Percentiles rank a stretch among this genome's conserved stretches.
These are phyloP conservation scores for Trametes maxima DNA, from an alignment of 768 basidiomycete species.

Conservation along the genomic window DNA sequence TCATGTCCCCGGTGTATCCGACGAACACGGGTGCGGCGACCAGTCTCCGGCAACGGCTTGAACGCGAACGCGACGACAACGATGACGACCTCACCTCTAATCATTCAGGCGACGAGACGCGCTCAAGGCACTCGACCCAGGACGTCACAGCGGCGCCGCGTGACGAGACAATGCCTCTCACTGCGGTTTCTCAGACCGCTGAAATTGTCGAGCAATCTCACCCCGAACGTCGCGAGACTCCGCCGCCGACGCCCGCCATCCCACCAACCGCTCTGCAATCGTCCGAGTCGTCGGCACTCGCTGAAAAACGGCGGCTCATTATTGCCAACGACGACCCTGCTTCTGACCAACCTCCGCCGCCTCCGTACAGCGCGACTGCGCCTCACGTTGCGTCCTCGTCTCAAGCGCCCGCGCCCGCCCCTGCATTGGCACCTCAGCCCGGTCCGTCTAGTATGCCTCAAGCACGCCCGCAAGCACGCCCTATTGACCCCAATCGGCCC, in stretches of 20 bases:
- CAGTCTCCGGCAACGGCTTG: slow-evolving; percentile 40
- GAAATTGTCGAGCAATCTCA: slow-evolving; percentile 10
- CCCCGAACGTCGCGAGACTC: not conserved
- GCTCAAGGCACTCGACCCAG: slow-evolving; percentile 28
- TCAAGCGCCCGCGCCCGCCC: slow-evolving; percentile 24
- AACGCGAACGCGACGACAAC: slow-evolving; percentile 28
- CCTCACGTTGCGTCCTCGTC: slow-evolving; percentile 15
- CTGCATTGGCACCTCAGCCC: slow-evolving; percentile 6
- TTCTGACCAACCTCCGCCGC: slow-evolving; percentile 34
- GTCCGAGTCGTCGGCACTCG: slow-evolving; percentile 5
- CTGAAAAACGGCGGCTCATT: slow-evolving; percentile 21
- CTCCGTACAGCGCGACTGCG: slow-evolving; percentile 31
- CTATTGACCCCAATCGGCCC: slow-evolving; percentile 26
- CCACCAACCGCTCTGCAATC: not conserved
- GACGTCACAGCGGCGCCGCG: slow-evolving; percentile 51
- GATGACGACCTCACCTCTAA: not conserved
- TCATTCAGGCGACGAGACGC: not conserved
- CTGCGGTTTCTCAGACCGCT: slow-evolving; percentile 14
- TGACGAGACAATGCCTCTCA: slow-evolving; percentile 29
- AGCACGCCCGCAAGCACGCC: slow-evolving; percentile 19
- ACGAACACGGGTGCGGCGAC: slow-evolving; percentile 40
- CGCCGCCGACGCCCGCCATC: slow-evolving; percentile 9
- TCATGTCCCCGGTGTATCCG: slow-evolving; percentile 21
- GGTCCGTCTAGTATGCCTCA: slow-evolving; percentile 22
- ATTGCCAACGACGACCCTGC: slow-evolving; percentile 18